These are phyloP conservation scores for Cyclotella kingstonii DNA, from an alignment of 108 stramenopile genomes.

Conservation along the genomic window DNA sequence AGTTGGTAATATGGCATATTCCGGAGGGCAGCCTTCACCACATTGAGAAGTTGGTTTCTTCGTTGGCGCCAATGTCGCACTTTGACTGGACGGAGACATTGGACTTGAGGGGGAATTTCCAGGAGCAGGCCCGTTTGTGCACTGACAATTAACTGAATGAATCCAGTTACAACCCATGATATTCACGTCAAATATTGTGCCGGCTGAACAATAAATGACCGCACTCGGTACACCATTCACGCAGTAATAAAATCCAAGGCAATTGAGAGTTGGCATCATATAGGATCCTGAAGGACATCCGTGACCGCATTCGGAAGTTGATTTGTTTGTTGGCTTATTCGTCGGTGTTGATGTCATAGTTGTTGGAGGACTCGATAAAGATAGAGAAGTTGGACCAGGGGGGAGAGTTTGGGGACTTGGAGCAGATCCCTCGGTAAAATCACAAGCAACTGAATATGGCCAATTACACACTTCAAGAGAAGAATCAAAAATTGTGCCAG, in stretches of 20 bases:
- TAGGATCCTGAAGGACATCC: background rate
- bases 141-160: background rate
- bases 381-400: too few species aligned
- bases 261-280: background rate
- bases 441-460: constrained; percentile 1
- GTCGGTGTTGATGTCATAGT: background rate
- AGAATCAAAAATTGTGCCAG: constrained; percentile 11
- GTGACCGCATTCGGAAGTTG: background rate
- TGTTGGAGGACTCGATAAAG: too few species aligned
- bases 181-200: constrained; percentile 7
- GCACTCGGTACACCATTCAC: background rate
- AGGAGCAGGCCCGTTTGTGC: constrained; percentile 1
- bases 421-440: background rate
- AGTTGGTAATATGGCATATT: too few species aligned
- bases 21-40: too few species aligned
- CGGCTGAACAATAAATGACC: constrained; percentile 1
- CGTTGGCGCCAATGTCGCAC: too few species aligned
- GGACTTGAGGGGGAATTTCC: too few species aligned
- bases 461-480: constrained; percentile 15
- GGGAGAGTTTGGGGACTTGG: background rate
- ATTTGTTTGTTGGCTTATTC: too few species aligned
- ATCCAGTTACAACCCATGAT: constrained; percentile 21
- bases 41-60: too few species aligned
- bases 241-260: constrained; percentile 14
- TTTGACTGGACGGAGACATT: too few species aligned